Percentiles rank a stretch among this genome's conserved stretches.
Evolutionary conservation across 2,329 filamentous ascomycete species (phyloP).

Genomic region (Colletotrichum musicola): DNA sequence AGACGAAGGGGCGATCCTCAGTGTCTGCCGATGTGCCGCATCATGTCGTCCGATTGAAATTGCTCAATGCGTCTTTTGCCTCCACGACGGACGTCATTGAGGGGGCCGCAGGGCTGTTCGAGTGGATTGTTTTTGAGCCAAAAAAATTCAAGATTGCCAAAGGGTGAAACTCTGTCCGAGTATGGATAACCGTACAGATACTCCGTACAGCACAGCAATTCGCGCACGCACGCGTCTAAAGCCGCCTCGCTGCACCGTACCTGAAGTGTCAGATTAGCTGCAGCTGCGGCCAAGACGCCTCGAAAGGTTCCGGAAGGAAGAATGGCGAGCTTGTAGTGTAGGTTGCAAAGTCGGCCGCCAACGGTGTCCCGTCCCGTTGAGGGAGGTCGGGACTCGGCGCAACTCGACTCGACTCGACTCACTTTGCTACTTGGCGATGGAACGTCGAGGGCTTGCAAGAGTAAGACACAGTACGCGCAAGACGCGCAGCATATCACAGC

Average conservation of each 20-base stretch:
- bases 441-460: slow-evolving; percentile 20
- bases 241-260: not conserved
- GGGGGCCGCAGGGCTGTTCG: slow-evolving; percentile 12
- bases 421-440: slow-evolving; percentile 22
- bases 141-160: slow-evolving; percentile 15
- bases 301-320: slow-evolving; percentile 33
- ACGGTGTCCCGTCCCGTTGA: slow-evolving; percentile 7
- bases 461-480: not conserved
- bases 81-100: slow-evolving; percentile 35
- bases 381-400: not conserved
- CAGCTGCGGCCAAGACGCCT: slow-evolving; percentile 35
- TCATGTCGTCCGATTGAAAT: slow-evolving; percentile 36
- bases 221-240: slow-evolving; percentile 5
- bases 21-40: slow-evolving; percentile 25
- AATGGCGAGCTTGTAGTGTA: slow-evolving; percentile 15
- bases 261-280: slow-evolving; percentile 20
- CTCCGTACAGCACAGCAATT: slow-evolving; percentile 1
- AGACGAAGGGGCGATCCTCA: slow-evolving; percentile 27
- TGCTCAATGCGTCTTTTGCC: slow-evolving; percentile 37
- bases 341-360: slow-evolving; percentile 16
- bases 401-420: slow-evolving; percentile 1
- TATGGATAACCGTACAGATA: not conserved
- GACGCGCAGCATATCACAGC: slow-evolving; percentile 12
- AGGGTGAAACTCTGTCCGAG: not conserved
- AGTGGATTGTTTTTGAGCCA: slow-evolving; percentile 3